Percentiles rank a stretch among this genome's conserved stretches.
phyloP scores from a whole-genome alignment of 495 filamentous ascomycete species.

The Pseudomonodictys pantanalensis region DNA sequence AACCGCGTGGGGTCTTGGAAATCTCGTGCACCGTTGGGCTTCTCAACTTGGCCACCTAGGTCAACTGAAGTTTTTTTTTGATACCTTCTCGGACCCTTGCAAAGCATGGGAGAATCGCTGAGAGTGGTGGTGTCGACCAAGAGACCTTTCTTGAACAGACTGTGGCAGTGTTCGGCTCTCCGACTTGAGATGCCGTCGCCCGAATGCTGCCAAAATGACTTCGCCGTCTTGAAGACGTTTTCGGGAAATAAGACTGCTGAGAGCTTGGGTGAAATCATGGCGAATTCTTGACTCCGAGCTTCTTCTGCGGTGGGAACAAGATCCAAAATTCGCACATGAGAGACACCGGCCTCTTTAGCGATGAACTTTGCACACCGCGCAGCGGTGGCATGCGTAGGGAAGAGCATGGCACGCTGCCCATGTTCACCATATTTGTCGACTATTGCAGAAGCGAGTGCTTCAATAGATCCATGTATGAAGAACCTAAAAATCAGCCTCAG shows the following conservation, averaged over 20 bases:
- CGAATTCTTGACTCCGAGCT: slow-evolving; percentile 29
- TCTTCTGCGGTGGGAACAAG: slow-evolving; percentile 53
- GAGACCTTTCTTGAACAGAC: slow-evolving; percentile 66
- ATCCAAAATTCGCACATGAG: slow-evolving; percentile 62
- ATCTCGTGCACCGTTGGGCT: slow-evolving; percentile 39
- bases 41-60: slow-evolving; percentile 18
- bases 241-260: slow-evolving; percentile 71
- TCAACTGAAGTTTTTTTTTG: slow-evolving; percentile 59
- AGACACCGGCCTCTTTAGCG: slow-evolving; percentile 50
- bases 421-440: slow-evolving; percentile 59
- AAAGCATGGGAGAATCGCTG: slow-evolving; percentile 23
- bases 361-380: slow-evolving; percentile 71
- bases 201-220: slow-evolving; percentile 93
- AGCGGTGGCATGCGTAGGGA: slow-evolving; percentile 68
- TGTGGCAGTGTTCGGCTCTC: slow-evolving; percentile 81
- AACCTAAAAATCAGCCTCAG: slow-evolving; percentile 57
- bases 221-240: slow-evolving; percentile 65
- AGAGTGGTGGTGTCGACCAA: slow-evolving; percentile 51
- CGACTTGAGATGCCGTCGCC: slow-evolving; percentile 94
- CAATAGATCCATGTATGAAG: slow-evolving; percentile 84
- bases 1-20: slow-evolving; percentile 72
- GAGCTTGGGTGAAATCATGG: slow-evolving; percentile 45
- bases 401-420: slow-evolving; percentile 70
- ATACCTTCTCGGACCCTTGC: slow-evolving; percentile 53
- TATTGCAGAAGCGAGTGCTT: slow-evolving; percentile 67